Evolutionary conservation across 345 rosid genomes (phyloP).

Genomic region (Salix caprea): DNA sequence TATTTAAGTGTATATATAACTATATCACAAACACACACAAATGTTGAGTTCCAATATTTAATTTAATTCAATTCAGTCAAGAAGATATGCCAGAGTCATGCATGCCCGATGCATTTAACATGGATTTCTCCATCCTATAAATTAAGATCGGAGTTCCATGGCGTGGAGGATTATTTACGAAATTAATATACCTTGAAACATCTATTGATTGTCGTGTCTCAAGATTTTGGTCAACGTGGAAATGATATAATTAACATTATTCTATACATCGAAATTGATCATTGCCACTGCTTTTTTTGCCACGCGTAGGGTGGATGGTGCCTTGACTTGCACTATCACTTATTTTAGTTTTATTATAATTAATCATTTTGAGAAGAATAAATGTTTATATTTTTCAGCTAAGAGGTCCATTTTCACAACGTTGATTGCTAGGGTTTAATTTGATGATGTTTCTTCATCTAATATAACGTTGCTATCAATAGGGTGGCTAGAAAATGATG

Average conservation of each 20-base stretch:
- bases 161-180: neutral
- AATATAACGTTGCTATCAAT: conserved; percentile 33
- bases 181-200: conserved; percentile 4
- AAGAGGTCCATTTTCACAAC: conserved; percentile 22
- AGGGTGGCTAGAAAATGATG: conserved; percentile 45
- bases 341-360: neutral
- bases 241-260: neutral
- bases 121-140: conserved; percentile 2
- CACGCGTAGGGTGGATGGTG: conserved; percentile 7
- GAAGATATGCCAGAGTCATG: neutral
- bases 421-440: conserved; percentile 17
- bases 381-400: conserved; percentile 26
- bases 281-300: neutral
- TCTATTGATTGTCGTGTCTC: conserved; percentile 16
- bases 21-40: neutral
- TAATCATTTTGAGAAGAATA: neutral
- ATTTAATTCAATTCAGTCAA: neutral
- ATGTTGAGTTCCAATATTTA: neutral
- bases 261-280: neutral
- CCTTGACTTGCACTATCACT: neutral
- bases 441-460: conserved; percentile 38
- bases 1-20: neutral
- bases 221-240: conserved; percentile 23
- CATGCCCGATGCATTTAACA: neutral
- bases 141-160: neutral